Conservation (phyloP, 1,284 basidiomycete genomes). For the Cutaneotrichosporon sp. region DNA sequence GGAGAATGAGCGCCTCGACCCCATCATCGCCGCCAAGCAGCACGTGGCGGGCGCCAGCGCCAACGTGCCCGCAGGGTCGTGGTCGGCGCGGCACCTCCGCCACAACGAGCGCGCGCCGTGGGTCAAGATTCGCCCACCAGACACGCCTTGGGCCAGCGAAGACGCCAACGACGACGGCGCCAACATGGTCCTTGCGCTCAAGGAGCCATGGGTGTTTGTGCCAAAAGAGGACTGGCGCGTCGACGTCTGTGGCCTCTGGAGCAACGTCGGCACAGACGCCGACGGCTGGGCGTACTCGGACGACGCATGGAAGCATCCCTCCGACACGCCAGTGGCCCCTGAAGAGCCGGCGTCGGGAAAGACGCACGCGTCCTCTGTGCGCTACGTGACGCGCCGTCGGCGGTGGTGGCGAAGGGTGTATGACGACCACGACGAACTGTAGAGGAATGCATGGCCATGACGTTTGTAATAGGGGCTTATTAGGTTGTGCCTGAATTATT, state of each 20-base stretch:
- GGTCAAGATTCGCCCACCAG: conserved; percentile 27
- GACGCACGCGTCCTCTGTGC: not conserved
- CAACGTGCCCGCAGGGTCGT: conserved; percentile 21
- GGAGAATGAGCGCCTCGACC: conserved; percentile 47
- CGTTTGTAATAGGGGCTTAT: not conserved
- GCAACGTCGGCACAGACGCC: conserved; percentile 33
- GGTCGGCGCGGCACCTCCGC: conserved; percentile 31
- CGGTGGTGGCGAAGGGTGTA: conserved; percentile 19
- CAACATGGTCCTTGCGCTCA: conserved; percentile 34
- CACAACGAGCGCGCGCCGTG: conserved; percentile 40
- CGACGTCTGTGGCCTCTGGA: conserved; percentile 43
- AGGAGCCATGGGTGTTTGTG: conserved; percentile 41
- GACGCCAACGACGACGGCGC: conserved; percentile 19
- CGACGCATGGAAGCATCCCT: conserved; percentile 38
- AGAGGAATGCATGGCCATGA: too few relatives aligned
- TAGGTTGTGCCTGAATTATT: too few relatives aligned
- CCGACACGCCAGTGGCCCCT: not conserved
- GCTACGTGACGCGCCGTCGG: conserved; percentile 14
- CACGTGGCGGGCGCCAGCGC: not conserved
- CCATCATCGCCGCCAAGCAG: conserved; percentile 24
- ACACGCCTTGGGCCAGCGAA: conserved; percentile 23
- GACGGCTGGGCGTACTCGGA: conserved; percentile 47
- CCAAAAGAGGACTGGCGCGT: conserved; percentile 47
- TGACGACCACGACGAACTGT: not conserved
- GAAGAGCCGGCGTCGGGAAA: not conserved